phyloP scores from a whole-genome alignment of 495 filamentous ascomycete species.

The Xylaria grammica region DNA sequence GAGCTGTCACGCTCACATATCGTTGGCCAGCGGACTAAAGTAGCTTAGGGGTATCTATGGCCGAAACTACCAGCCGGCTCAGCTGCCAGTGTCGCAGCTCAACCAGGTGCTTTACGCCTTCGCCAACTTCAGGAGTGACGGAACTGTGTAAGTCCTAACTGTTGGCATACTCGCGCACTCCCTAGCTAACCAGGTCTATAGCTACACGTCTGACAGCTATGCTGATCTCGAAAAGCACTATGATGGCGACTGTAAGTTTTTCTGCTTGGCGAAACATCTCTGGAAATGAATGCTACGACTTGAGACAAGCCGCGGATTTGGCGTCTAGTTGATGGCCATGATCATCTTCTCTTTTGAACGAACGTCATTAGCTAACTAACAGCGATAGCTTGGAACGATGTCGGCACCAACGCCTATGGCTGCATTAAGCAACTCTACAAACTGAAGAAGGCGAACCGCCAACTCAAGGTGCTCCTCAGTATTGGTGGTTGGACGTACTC shows the following conservation, averaged over 20 bases:
- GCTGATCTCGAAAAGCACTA: slow-evolving; percentile 82
- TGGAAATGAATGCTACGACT: neutral
- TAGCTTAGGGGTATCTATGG: slow-evolving; percentile 76
- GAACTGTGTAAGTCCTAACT: slow-evolving; percentile 69
- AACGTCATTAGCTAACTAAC: slow-evolving; percentile 22
- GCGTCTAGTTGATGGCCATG: too few relatives aligned
- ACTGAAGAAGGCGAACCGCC: slow-evolving; percentile 80
- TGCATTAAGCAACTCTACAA: slow-evolving; percentile 86
- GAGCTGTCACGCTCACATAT: neutral
- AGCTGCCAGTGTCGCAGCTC: slow-evolving; percentile 78
- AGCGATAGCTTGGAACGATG: slow-evolving; percentile 48
- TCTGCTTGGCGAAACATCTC: neutral
- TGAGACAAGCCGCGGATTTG: neutral
- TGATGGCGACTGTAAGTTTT: slow-evolving; percentile 44
- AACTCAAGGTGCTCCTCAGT: slow-evolving; percentile 84
- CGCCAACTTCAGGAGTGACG: slow-evolving; percentile 79
- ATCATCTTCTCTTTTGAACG: neutral
- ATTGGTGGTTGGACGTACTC: slow-evolving; percentile 94
- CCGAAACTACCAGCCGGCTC: slow-evolving; percentile 77
- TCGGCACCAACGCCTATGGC: slow-evolving; percentile 74
- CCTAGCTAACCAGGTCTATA: slow-evolving; percentile 15
- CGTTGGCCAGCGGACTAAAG: neutral
- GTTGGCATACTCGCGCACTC: neutral
- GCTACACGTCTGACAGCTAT: slow-evolving; percentile 57
- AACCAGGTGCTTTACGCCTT: slow-evolving; percentile 92